Percentiles rank a stretch among this genome's conserved stretches.
These are phyloP conservation scores for Pleodorina starrii DNA, from an alignment of 139 green algal genomes.

Conservation along the genomic window DNA sequence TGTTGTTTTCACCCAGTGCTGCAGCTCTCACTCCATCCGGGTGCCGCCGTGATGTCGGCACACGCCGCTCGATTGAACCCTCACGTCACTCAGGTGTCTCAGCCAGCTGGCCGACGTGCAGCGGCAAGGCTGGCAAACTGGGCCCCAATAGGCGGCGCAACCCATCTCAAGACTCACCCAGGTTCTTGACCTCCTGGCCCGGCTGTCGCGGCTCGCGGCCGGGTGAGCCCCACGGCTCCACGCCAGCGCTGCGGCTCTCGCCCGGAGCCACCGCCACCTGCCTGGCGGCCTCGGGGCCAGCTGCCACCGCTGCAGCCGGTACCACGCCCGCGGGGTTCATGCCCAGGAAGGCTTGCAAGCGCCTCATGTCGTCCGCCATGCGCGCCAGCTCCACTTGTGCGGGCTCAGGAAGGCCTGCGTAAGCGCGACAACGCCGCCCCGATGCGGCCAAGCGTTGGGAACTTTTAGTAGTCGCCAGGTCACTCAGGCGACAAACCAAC, in stretches of 20 bases:
- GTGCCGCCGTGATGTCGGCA: too few species aligned
- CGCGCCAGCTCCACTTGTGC: background rate
- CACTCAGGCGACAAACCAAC: too few species aligned
- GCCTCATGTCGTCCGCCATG: constrained; percentile 21
- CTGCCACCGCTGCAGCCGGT: background rate
- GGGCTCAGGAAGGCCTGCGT: constrained; percentile 7
- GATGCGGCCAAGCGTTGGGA: too few species aligned
- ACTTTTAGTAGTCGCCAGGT: too few species aligned
- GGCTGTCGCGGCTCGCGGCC: constrained; percentile 15
- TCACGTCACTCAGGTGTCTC: too few species aligned
- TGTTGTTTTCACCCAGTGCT: too few species aligned
- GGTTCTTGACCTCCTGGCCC: background rate
- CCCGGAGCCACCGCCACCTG: background rate
- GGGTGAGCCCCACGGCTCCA: constrained; percentile 4
- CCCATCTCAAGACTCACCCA: constrained; percentile 5
- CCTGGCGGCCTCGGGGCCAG: background rate
- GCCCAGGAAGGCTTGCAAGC: constrained; percentile 21
- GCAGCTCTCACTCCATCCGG: too few species aligned
- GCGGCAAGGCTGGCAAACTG: too few species aligned
- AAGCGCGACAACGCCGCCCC: too few species aligned
- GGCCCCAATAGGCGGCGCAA: too few species aligned
- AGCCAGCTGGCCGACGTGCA: too few species aligned
- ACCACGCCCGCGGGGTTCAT: background rate
- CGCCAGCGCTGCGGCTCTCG: background rate
- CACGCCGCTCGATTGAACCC: too few species aligned